These are phyloP conservation scores for Xylaria sp. DNA, from an alignment of 2,329 filamentous ascomycete species.

Conservation along the genomic window DNA sequence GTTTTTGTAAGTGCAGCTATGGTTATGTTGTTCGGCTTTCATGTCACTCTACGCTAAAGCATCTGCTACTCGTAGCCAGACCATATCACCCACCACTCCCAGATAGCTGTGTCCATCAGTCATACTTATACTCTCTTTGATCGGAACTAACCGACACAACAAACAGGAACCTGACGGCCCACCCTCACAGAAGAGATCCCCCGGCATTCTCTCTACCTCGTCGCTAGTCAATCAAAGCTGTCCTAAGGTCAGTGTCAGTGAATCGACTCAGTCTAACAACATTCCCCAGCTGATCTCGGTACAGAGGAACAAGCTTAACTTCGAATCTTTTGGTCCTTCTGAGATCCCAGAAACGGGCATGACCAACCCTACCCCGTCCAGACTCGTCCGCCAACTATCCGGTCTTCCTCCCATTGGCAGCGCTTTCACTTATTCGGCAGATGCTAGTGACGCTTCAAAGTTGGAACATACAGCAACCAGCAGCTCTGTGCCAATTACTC, in stretches of 20 bases:
- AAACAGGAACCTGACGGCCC: constrained; percentile 43
- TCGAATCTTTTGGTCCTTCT: constrained; percentile 52
- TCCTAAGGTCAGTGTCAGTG: constrained; percentile 59
- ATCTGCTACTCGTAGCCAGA: neutral
- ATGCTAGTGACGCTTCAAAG: constrained; percentile 50
- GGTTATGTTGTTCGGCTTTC: constrained; percentile 14
- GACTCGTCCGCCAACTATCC: constrained; percentile 77
- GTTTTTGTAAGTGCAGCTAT: constrained; percentile 48
- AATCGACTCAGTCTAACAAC: neutral
- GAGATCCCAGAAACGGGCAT: constrained; percentile 57
- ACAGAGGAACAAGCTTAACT: constrained; percentile 49
- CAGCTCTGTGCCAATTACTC: constrained; percentile 71
- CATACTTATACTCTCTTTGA: neutral
- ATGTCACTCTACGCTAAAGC: too few relatives aligned
- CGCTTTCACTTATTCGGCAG: constrained; percentile 58
- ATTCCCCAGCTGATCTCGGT: constrained; percentile 15
- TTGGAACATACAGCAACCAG: constrained; percentile 64
- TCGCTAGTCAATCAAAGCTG: constrained; percentile 66
- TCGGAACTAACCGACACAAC: constrained; percentile 17
- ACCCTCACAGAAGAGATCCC: constrained; percentile 55
- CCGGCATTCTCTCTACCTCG: constrained; percentile 62
- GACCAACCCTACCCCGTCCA: constrained; percentile 79
- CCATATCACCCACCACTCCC: neutral
- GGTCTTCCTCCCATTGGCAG: constrained; percentile 69
- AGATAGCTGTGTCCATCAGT: neutral